Evolutionary conservation across 2,329 filamentous ascomycete genomes (phyloP).

Genomic region (Penicillium thymicola): DNA sequence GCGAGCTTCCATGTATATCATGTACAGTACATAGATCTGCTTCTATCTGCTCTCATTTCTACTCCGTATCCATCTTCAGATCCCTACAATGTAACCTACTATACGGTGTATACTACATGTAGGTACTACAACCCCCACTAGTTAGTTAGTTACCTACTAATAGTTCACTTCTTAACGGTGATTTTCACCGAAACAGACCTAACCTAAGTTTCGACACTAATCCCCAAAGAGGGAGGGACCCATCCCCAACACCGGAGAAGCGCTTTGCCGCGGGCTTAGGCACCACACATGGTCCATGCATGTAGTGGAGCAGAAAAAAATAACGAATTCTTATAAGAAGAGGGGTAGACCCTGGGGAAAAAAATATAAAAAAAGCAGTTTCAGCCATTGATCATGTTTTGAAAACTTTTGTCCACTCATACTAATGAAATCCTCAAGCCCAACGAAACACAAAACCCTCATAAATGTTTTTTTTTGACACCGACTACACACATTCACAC

Average conservation of each 20-base stretch:
- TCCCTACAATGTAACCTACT: not conserved
- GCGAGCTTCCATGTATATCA: slow-evolving; percentile 26
- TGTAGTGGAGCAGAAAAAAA: slow-evolving; percentile 5
- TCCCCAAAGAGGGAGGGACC: not conserved
- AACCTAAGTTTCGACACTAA: not conserved
- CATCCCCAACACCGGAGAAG: slow-evolving; percentile 4
- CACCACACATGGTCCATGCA: not conserved
- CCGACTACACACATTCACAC: slow-evolving; percentile 1
- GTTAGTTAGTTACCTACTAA: not conserved
- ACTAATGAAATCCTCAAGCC: not conserved
- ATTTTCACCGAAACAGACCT: not conserved
- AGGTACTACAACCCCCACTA: not conserved
- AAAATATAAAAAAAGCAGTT: slow-evolving; percentile 1
- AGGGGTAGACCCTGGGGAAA: not conserved
- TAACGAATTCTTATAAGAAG: not conserved
- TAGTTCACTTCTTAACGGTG: not conserved
- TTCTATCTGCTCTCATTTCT: slow-evolving; percentile 13
- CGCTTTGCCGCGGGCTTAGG: slow-evolving; percentile 3
- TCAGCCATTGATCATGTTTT: not conserved
- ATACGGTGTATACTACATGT: not conserved
- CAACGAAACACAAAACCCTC: slow-evolving; percentile 1
- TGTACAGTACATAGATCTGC: slow-evolving; percentile 35
- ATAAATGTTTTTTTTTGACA: slow-evolving; percentile 7
- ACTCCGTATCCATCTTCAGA: not conserved
- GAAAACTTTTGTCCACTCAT: not conserved